Base-by-base conservation (phyloP, 2,329 filamentous ascomycete species). In the Allantophomopsis cytisporea region DNA sequence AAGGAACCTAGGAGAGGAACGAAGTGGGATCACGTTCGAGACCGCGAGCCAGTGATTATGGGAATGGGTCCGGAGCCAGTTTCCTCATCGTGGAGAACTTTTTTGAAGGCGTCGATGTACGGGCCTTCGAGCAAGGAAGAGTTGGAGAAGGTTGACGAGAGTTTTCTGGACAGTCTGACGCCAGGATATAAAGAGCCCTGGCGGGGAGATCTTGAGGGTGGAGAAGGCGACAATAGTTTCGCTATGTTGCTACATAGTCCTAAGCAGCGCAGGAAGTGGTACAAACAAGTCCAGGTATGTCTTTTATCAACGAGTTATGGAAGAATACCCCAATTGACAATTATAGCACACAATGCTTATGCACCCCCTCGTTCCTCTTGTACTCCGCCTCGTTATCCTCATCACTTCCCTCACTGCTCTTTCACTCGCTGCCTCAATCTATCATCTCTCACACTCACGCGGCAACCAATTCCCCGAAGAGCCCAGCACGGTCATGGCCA, bases 401-500 rank as follows among this genome's bases (percentile, higher is more conserved):
- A 68, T 78, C 43, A 93, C 93, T 45, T 94, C 87, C 2, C 72
- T 84, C 31, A 67, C 85, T 40, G 88, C 87, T 4, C 71, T 98
- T 17, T 84, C 76, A 12, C 68, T 98, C 7, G 80, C 87, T 2
- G 75, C 70, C 3, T 77, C 76, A 17, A 87, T 96, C 37, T 84
- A 78, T 56, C 63, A 76, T 49, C 60, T 75, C 39, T 70, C 78
- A 40, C 59, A 65, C 18, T 49, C 59, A 49, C 50, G 62, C 31
- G 47, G 46, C 35, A 55, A 53, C 53, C 42, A 58, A 54, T 57
- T 63, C 21, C 60, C 66, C 2, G 78, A 85, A 55, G 76, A 73
- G 21, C 76, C 81, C 31, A 93, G 91, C 38, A 83, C 86, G 7
- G 73, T 87, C 43, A 87, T 96, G 63, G 89, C 89, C 21, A 80